phyloP scores from a whole-genome alignment of 345 rosid genomes.

The Abelmoschus esculentus region DNA sequence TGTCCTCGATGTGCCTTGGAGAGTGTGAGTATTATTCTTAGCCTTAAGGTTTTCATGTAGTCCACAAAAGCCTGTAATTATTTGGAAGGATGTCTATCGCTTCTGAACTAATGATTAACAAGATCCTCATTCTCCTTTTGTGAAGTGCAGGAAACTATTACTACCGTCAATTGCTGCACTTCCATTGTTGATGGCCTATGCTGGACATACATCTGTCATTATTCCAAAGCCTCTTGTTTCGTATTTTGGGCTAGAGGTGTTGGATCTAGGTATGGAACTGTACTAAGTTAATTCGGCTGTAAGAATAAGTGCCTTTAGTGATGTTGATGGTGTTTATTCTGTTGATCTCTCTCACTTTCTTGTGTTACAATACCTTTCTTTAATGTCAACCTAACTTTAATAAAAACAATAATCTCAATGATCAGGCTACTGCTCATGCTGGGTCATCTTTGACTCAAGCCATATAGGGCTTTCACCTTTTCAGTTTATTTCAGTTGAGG shows the following conservation, averaged over 20 bases:
- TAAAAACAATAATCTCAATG: background rate
- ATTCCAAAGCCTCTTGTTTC: conserved; percentile 90
- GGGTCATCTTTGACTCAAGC: background rate
- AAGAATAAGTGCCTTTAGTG: background rate
- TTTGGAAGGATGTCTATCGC: conserved; percentile 4
- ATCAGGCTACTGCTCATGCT: background rate
- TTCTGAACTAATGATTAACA: background rate
- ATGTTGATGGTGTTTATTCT: background rate
- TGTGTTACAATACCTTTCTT: background rate
- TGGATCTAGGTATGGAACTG: conserved; percentile 67
- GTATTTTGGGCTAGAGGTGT: conserved; percentile 63
- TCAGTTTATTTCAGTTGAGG: background rate
- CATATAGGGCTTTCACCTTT: background rate
- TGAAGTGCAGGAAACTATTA: conserved; percentile 68
- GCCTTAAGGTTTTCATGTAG: conserved; percentile 9
- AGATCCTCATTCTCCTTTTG: conserved; percentile 10
- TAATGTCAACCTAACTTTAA: background rate
- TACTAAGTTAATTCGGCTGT: background rate
- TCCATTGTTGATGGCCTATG: conserved; percentile 38
- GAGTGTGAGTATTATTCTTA: conserved; percentile 68
- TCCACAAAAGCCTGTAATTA: background rate
- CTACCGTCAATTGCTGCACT: conserved; percentile 93
- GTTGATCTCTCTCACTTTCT: background rate
- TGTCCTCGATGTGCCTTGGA: conserved; percentile 97
- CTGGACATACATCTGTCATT: conserved; percentile 64